Percentiles rank a stretch among this genome's conserved stretches.
Conservation (phyloP, 352 stramenopile species). For the Plasmopara halstedii region DNA sequence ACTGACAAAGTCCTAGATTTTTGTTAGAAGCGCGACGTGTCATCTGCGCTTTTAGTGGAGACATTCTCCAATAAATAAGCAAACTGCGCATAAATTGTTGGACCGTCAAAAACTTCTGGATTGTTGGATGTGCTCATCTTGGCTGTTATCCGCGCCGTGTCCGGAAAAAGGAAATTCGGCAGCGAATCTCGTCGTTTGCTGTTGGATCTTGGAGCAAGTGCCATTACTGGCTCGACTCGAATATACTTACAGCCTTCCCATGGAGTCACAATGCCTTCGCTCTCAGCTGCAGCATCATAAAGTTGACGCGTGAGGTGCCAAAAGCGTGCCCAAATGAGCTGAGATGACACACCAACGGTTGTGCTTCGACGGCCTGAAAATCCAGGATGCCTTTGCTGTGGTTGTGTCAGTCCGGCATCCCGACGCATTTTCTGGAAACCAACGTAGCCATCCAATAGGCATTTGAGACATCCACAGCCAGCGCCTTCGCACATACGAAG, state of each 20-base stretch:
- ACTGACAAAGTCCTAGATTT: no score
- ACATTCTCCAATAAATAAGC: conserved; percentile 16
- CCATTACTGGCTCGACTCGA: conserved; percentile 20
- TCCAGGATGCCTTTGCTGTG: conserved; percentile 11
- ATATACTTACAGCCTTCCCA: conserved; percentile 35
- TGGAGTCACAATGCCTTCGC: conserved; percentile 48
- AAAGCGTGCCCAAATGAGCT: conserved; percentile 65
- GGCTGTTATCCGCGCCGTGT: conserved; percentile 53
- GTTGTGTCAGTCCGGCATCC: conserved; percentile 1
- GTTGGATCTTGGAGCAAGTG: conserved; percentile 37
- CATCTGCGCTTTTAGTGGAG: conserved; percentile 4
- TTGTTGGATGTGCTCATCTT: conserved; percentile 35
- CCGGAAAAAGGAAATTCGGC: conserved; percentile 62
- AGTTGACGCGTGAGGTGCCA: conserved; percentile 80
- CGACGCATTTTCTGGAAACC: conserved; percentile 70
- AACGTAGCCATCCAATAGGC: conserved; percentile 72
- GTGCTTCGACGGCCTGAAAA: conserved; percentile 13
- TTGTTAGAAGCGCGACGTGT: background rate
- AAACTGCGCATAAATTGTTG: conserved; percentile 47
- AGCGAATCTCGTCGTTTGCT: conserved; percentile 38
- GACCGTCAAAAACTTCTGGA: conserved; percentile 48
- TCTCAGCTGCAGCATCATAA: conserved; percentile 57
- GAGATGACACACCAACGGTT: conserved; percentile 37
- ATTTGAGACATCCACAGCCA: conserved; percentile 75
- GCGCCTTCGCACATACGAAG: conserved; percentile 60